Evolutionary conservation across 2,329 filamentous ascomycete genomes (phyloP).

Genomic region (Raffaelea ambrosiae): DNA sequence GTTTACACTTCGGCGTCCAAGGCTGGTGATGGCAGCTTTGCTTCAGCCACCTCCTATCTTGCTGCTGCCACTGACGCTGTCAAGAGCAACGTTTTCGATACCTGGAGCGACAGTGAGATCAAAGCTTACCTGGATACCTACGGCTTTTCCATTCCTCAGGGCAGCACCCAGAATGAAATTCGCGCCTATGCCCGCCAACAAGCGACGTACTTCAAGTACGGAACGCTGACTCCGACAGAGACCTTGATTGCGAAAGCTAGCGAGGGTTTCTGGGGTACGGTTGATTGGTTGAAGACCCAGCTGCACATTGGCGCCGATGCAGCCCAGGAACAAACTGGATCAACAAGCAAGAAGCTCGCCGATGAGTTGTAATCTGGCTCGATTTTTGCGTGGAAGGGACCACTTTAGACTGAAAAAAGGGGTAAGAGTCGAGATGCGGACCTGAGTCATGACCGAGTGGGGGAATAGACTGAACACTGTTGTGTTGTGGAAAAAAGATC

Average conservation of each 20-base stretch:
- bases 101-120: constrained; percentile 65
- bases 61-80: constrained; percentile 54
- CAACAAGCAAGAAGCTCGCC: constrained; percentile 11
- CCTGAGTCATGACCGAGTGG: too few relatives aligned
- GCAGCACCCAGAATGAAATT: constrained; percentile 59
- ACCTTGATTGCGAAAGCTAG: constrained; percentile 58
- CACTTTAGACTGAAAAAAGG: too few relatives aligned
- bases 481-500: too few relatives aligned
- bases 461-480: too few relatives aligned
- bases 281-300: constrained; percentile 44
- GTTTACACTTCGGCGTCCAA: constrained; percentile 52
- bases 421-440: too few relatives aligned
- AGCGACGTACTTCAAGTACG: constrained; percentile 68
- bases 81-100: constrained; percentile 60
- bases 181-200: constrained; percentile 64
- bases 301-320: constrained; percentile 38
- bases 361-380: not conserved
- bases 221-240: constrained; percentile 55
- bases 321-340: constrained; percentile 38
- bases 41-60: constrained; percentile 64
- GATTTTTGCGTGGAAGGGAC: too few relatives aligned
- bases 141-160: constrained; percentile 59
- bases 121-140: constrained; percentile 76
- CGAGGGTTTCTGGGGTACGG: constrained; percentile 29
- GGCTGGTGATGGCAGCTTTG: constrained; percentile 48